A percentile compares a stretch with the other conserved stretches of the same genome.
Evolutionary conservation across 148 eudicot species (phyloP).

Genomic region (Diospyros kaki): DNA sequence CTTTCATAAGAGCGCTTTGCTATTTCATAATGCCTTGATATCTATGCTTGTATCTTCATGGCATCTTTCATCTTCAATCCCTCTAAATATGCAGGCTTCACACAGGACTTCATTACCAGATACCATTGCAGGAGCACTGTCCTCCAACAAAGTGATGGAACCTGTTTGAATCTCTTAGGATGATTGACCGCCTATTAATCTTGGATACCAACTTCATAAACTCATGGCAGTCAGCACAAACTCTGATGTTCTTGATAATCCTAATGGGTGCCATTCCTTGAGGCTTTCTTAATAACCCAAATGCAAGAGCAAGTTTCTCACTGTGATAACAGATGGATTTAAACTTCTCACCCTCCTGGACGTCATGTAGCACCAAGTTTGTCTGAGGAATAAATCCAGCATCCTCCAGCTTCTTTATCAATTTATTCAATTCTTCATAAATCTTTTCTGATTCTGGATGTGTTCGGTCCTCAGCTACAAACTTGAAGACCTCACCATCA

Average conservation of each 20-base stretch:
- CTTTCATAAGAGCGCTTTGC: neutral
- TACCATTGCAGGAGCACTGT: slow-evolving; percentile 28
- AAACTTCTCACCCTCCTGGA: slow-evolving; percentile 24
- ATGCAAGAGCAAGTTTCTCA: slow-evolving; percentile 30
- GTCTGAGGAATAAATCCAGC: slow-evolving; percentile 19
- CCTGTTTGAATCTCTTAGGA: slow-evolving; percentile 26
- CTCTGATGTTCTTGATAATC: slow-evolving; percentile 27
- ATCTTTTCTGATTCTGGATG: slow-evolving; percentile 23
- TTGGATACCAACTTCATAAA: slow-evolving; percentile 31
- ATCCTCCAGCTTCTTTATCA: slow-evolving; percentile 13
- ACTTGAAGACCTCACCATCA: slow-evolving; percentile 18
- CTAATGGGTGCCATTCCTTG: slow-evolving; percentile 17
- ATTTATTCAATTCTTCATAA: slow-evolving; percentile 14
- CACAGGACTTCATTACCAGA: slow-evolving; percentile 21
- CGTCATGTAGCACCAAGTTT: slow-evolving; percentile 25
- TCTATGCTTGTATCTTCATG: neutral
- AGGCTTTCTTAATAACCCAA: slow-evolving; percentile 21
- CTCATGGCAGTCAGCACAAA: slow-evolving; percentile 28
- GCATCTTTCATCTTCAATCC: neutral
- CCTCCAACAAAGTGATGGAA: slow-evolving; percentile 31
- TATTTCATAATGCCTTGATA: neutral
- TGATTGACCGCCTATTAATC: slow-evolving; percentile 14
- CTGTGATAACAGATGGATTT: slow-evolving; percentile 28
- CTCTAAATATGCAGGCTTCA: neutral
- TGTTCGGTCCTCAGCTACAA: slow-evolving; percentile 23